phyloP scores from a whole-genome alignment of 208 protist genomes.

The Trypanosoma avium region DNA sequence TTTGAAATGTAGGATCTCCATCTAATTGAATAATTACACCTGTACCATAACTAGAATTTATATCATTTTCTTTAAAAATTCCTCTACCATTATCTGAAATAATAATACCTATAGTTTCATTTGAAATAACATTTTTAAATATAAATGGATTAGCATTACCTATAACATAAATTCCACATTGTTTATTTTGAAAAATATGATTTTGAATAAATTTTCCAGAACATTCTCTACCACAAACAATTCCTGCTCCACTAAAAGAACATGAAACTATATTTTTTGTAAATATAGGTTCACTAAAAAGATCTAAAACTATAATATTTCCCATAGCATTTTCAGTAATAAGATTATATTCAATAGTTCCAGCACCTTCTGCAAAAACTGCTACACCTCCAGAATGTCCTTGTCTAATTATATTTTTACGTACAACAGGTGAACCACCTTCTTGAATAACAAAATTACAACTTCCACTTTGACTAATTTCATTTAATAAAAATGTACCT shows the following conservation, averaged over 20 bases:
- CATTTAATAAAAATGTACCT: constrained; percentile 71
- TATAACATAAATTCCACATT: constrained; percentile 66
- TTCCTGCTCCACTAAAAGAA: constrained; percentile 55
- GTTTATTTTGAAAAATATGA: constrained; percentile 63
- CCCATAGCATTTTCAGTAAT: constrained; percentile 65
- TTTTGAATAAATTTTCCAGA: constrained; percentile 57
- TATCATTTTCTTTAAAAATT: constrained; percentile 48
- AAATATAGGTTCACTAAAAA: constrained; percentile 56
- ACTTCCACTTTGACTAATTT: constrained; percentile 42
- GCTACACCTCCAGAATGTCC: constrained; percentile 66
- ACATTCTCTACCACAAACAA: constrained; percentile 48
- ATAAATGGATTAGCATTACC: constrained; percentile 48
- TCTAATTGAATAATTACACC: constrained; percentile 66
- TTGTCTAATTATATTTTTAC: constrained; percentile 60
- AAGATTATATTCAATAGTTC: constrained; percentile 69
- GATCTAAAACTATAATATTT: constrained; percentile 67
- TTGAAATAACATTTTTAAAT: constrained; percentile 44
- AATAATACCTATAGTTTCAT: constrained; percentile 69
- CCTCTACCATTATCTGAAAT: constrained; percentile 65
- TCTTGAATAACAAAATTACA: constrained; percentile 71
- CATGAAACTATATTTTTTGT: constrained; percentile 46
- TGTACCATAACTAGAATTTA: constrained; percentile 58
- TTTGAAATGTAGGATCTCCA: constrained; percentile 52
- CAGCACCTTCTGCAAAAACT: constrained; percentile 59
- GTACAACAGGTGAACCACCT: constrained; percentile 58